A percentile compares a stretch with the other conserved stretches of the same genome.
Evolutionary conservation across 2,329 filamentous ascomycete genomes (phyloP).

Genomic region (Verticillium isaacii): DNA sequence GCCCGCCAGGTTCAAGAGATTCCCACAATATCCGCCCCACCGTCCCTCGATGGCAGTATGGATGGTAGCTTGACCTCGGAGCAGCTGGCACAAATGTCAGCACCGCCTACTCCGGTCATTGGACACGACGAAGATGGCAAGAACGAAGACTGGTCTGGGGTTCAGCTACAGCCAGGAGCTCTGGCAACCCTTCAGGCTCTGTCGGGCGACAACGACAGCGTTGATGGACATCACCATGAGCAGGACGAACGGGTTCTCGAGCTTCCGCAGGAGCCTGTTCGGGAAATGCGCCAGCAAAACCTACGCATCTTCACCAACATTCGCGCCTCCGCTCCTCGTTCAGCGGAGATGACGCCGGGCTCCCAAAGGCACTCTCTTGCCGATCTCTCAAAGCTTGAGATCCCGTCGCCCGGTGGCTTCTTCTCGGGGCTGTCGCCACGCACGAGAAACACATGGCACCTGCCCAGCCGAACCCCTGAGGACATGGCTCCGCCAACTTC

Average conservation of each 20-base stretch:
- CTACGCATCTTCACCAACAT: constrained; percentile 44
- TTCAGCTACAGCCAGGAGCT: constrained; percentile 73
- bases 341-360: constrained; percentile 27
- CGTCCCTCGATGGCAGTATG: constrained; percentile 85
- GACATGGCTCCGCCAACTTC: constrained; percentile 67
- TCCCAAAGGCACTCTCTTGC: constrained; percentile 57
- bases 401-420: constrained; percentile 88
- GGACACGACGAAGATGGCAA: constrained; percentile 39
- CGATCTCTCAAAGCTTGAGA: constrained; percentile 75
- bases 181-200: constrained; percentile 76
- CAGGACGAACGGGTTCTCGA: constrained; percentile 44
- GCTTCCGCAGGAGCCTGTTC: constrained; percentile 35
- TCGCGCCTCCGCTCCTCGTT: constrained; percentile 18
- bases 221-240: constrained; percentile 59
- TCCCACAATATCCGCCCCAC: constrained; percentile 73
- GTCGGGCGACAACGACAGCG: constrained; percentile 45
- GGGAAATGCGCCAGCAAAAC: constrained; percentile 49
- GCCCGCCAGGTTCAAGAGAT: constrained; percentile 58
- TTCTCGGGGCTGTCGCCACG: constrained; percentile 78
- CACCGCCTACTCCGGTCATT: constrained; percentile 77
- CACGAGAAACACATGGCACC: constrained; percentile 77
- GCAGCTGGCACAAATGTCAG: constrained; percentile 77
- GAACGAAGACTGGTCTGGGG: constrained; percentile 61
- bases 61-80: constrained; percentile 88
- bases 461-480: constrained; percentile 48